Percentiles rank a stretch among this genome's conserved stretches.
These are phyloP conservation scores for Funneliformis geosporum DNA, from an alignment of 192 early-diverging fungal genomes.

Conservation along the genomic window DNA sequence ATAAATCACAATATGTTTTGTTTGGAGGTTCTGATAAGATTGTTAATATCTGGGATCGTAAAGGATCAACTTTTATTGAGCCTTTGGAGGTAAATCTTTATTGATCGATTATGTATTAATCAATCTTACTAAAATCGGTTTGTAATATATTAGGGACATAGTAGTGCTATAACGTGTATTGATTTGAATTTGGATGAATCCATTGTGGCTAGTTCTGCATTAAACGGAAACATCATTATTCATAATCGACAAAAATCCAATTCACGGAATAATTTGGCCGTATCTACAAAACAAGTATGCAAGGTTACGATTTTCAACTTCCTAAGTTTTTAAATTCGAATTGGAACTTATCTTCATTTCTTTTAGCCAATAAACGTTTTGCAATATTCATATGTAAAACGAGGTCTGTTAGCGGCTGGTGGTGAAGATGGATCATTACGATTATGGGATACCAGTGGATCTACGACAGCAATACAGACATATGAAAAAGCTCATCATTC, in stretches of 20 bases:
- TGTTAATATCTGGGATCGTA: conserved; percentile 32
- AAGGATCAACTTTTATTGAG: conserved; percentile 21
- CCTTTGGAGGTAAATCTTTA: conserved; percentile 21
- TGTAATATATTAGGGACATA: conserved; percentile 29
- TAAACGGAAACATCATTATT: conserved; percentile 31
- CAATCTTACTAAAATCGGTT: background rate
- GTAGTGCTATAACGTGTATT: conserved; percentile 29
- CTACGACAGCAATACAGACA: conserved; percentile 40
- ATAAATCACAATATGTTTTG: conserved; percentile 29
- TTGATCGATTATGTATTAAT: background rate
- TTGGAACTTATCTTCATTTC: background rate
- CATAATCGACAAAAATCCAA: conserved; percentile 32
- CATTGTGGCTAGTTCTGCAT: conserved; percentile 27
- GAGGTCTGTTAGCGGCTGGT: conserved; percentile 42
- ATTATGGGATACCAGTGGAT: conserved; percentile 44
- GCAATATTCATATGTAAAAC: conserved; percentile 43
- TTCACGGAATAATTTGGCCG: conserved; percentile 22
- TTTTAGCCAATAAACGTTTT: conserved; percentile 36
- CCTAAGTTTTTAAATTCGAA: background rate
- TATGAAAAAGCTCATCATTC: conserved; percentile 38
- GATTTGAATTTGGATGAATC: conserved; percentile 34
- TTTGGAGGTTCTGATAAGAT: conserved; percentile 35
- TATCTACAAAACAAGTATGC: conserved; percentile 12
- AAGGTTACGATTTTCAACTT: background rate
- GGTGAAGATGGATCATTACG: conserved; percentile 46